Conservation (phyloP, 805 yeast genomes). For the Metahyphopichia silvanorum region DNA sequence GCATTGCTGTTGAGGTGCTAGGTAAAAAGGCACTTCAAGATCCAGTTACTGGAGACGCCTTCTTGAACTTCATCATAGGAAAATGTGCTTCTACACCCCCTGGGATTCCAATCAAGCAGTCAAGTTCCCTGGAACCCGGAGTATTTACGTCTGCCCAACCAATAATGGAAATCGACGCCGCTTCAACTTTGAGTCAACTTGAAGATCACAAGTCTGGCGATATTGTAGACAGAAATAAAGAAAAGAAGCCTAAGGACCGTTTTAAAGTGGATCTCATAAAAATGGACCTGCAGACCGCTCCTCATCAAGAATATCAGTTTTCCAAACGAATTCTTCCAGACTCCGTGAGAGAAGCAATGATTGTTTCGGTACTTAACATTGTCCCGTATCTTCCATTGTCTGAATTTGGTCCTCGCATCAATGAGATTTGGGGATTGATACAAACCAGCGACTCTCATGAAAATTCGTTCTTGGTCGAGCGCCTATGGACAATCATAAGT, state of each 20-base stretch:
- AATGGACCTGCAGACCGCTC: conserved; percentile 5
- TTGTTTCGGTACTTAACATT: conserved; percentile 45
- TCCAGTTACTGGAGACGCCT: conserved; percentile 27
- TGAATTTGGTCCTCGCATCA: conserved; percentile 45
- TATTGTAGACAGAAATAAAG: conserved; percentile 26
- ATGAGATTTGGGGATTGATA: conserved; percentile 36
- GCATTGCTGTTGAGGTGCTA: conserved; percentile 54
- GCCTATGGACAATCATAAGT: conserved; percentile 53
- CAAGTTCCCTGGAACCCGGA: conserved; percentile 2
- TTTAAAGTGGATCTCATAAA: conserved; percentile 12
- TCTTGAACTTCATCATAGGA: conserved; percentile 41
- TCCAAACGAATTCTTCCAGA: conserved; percentile 26
- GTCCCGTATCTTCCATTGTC: conserved; percentile 50
- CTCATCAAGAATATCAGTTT: conserved; percentile 15
- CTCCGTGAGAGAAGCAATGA: conserved; percentile 47
- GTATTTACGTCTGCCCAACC: conserved; percentile 36
- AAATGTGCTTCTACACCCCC: conserved; percentile 36
- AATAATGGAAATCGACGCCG: conserved; percentile 32
- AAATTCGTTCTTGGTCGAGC: conserved; percentile 30
- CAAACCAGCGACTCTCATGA: conserved; percentile 35
- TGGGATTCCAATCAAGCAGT: conserved; percentile 19
- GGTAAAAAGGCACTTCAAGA: conserved; percentile 38
- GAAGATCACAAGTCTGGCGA: conserved; percentile 16
- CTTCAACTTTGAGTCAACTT: conserved; percentile 29
- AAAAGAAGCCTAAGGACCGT: conserved; percentile 29